Evolutionary conservation across 1,284 basidiomycete genomes (phyloP).

Genomic region (Ceratobasidium sp.): DNA sequence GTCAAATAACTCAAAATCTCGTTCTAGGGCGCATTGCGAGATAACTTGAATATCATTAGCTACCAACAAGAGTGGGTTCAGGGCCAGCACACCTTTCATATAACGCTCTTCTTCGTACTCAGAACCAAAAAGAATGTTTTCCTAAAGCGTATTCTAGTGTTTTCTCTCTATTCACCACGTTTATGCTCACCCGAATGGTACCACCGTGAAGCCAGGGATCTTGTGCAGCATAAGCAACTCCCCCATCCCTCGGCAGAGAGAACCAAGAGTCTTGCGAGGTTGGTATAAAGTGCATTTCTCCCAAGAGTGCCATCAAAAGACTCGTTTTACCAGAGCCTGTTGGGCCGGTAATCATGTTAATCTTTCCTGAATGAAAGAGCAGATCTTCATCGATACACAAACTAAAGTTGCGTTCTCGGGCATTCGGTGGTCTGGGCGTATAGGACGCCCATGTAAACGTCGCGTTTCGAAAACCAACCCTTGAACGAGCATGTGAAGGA

Average conservation of each 20-base stretch:
- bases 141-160: conserved; percentile 44
- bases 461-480: conserved; percentile 42
- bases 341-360: conserved; percentile 70
- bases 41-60: conserved; percentile 40
- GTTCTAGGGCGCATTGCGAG: conserved; percentile 64
- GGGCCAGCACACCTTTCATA: conserved; percentile 52
- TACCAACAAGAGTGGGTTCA: no score
- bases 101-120: conserved; percentile 59
- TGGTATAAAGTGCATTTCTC: conserved; percentile 41
- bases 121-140: conserved; percentile 64
- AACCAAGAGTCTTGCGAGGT: conserved; percentile 32
- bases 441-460: conserved; percentile 38
- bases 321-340: conserved; percentile 54
- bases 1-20: conserved; percentile 70
- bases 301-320: conserved; percentile 59
- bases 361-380: conserved; percentile 60
- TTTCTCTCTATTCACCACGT: not conserved
- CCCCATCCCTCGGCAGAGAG: conserved; percentile 22
- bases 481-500: conserved; percentile 11
- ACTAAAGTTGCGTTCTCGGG: conserved; percentile 53
- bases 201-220: conserved; percentile 38
- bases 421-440: conserved; percentile 14
- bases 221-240: conserved; percentile 41
- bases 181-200: conserved; percentile 49
- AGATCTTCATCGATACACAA: conserved; percentile 60